Percentiles rank a stretch among this genome's conserved stretches.
Evolutionary conservation across 345 rosid species (phyloP).

Genomic region (Salix arbutifolia): DNA sequence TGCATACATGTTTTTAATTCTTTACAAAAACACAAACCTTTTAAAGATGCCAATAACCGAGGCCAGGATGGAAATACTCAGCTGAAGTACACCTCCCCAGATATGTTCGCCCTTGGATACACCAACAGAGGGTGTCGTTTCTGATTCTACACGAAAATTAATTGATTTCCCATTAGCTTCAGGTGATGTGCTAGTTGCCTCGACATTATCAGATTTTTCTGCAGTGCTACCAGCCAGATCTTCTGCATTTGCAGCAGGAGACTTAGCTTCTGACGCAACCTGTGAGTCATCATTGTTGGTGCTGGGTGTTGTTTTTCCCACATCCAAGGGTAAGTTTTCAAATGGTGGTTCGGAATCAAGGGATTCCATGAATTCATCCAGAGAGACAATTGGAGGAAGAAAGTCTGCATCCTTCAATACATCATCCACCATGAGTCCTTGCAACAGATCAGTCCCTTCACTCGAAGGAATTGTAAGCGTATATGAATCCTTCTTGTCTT

Average conservation of each 20-base stretch:
- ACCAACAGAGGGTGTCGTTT: slow-evolving; percentile 6
- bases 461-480: slow-evolving; percentile 55
- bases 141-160: slow-evolving; percentile 25
- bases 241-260: slow-evolving; percentile 32
- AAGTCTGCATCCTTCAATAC: slow-evolving; percentile 64
- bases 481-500: slow-evolving; percentile 25
- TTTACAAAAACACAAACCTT: slow-evolving; percentile 45
- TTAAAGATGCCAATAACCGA: slow-evolving; percentile 60
- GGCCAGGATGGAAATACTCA: slow-evolving; percentile 41
- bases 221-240: slow-evolving; percentile 21
- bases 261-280: slow-evolving; percentile 29
- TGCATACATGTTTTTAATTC: background rate
- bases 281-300: slow-evolving; percentile 42
- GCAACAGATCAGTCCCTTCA: slow-evolving; percentile 49
- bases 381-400: slow-evolving; percentile 90
- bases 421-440: slow-evolving; percentile 76
- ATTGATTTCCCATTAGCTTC: slow-evolving; percentile 25
- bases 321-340: slow-evolving; percentile 50
- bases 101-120: slow-evolving; percentile 43
- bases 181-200: slow-evolving; percentile 16
- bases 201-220: slow-evolving; percentile 30
- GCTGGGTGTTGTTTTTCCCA: slow-evolving; percentile 27
- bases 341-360: slow-evolving; percentile 87
- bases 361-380: slow-evolving; percentile 89
- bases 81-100: slow-evolving; percentile 85